Conservation (phyloP, 1,284 basidiomycete species). For the Grifola frondosa region DNA sequence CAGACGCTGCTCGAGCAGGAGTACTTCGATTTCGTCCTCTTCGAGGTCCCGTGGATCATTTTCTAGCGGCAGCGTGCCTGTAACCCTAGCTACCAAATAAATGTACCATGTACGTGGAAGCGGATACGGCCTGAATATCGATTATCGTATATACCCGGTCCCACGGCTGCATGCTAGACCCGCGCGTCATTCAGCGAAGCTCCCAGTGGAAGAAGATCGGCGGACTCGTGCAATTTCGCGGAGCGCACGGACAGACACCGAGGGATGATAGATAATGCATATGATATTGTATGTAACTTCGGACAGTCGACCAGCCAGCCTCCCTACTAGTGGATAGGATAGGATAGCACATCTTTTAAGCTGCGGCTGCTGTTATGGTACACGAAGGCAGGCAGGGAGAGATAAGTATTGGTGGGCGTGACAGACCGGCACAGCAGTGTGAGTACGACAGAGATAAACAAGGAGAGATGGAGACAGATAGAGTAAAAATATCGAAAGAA, state of each 20-base stretch:
- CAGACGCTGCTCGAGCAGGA: slow-evolving; percentile 91
- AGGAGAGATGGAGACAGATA: slow-evolving; percentile 4
- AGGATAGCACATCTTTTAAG: slow-evolving; percentile 25
- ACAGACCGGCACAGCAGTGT: slow-evolving; percentile 23
- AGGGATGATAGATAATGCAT: too few relatives aligned
- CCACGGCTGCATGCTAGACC: not conserved
- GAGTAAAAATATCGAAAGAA: slow-evolving; percentile 10
- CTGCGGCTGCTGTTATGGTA: slow-evolving; percentile 24
- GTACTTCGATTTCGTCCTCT: slow-evolving; percentile 90
- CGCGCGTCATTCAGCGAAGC: too few relatives aligned
- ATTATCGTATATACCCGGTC: not conserved
- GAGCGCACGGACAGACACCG: too few relatives aligned
- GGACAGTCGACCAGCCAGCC: slow-evolving; percentile 20
- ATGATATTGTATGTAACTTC: slow-evolving; percentile 17
- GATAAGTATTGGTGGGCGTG: slow-evolving; percentile 12
- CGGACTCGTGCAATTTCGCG: not conserved
- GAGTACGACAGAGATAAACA: slow-evolving; percentile 18
- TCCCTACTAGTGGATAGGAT: slow-evolving; percentile 18
- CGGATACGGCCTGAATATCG: slow-evolving; percentile 1
- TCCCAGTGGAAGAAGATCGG: not conserved
- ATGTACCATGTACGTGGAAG: slow-evolving; percentile 3
- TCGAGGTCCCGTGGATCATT: slow-evolving; percentile 79
- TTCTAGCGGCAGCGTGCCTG: slow-evolving; percentile 12
- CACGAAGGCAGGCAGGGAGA: slow-evolving; percentile 18
- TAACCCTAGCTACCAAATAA: not conserved